These are phyloP conservation scores for Ascomycota sp. DNA, from an alignment of 2,329 filamentous ascomycete species.

Conservation along the genomic window DNA sequence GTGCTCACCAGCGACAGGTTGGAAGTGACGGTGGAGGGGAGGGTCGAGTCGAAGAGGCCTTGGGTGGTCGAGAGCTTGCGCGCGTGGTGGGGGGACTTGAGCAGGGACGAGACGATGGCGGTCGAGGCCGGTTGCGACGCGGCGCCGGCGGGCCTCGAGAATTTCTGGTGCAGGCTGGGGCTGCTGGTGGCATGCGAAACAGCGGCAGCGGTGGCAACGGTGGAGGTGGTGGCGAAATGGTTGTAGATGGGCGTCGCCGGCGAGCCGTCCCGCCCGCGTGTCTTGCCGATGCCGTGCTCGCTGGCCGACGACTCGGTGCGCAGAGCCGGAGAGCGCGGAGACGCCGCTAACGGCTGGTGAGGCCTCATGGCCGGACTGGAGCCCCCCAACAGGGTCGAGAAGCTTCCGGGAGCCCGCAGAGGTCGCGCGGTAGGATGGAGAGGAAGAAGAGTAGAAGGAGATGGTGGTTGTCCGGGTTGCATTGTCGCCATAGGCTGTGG, in stretches of 20 bases:
- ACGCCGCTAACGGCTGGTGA: slow-evolving; percentile 2
- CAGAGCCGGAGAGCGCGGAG: slow-evolving; percentile 13
- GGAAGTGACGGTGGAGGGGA: slow-evolving; percentile 38
- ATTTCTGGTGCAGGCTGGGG: slow-evolving; percentile 28
- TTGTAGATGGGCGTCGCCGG: slow-evolving; percentile 24
- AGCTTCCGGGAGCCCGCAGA: slow-evolving; percentile 30
- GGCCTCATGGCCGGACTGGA: slow-evolving; percentile 10
- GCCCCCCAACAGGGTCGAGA: slow-evolving; percentile 25
- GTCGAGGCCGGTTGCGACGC: slow-evolving; percentile 9
- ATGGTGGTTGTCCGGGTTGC: slow-evolving; percentile 17
- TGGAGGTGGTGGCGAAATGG: slow-evolving; percentile 12
- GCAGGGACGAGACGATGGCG: slow-evolving; percentile 10
- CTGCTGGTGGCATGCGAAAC: slow-evolving; percentile 21
- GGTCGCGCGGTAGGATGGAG: slow-evolving; percentile 1
- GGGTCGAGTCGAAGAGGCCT: slow-evolving; percentile 52
- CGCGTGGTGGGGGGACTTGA: slow-evolving; percentile 20
- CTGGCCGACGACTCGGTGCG: no score
- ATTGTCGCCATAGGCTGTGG: slow-evolving; percentile 15
- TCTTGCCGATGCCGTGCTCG: slow-evolving; percentile 16
- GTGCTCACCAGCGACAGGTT: slow-evolving; percentile 29
- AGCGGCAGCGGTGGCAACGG: not conserved
- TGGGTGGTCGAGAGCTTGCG: slow-evolving; percentile 50
- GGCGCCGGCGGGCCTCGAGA: slow-evolving; percentile 27
- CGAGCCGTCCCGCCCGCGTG: slow-evolving; percentile 16
- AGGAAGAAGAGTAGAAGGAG: not conserved